phyloP scores from a whole-genome alignment of 352 stramenopile genomes.

The Pythium utonaiense region DNA sequence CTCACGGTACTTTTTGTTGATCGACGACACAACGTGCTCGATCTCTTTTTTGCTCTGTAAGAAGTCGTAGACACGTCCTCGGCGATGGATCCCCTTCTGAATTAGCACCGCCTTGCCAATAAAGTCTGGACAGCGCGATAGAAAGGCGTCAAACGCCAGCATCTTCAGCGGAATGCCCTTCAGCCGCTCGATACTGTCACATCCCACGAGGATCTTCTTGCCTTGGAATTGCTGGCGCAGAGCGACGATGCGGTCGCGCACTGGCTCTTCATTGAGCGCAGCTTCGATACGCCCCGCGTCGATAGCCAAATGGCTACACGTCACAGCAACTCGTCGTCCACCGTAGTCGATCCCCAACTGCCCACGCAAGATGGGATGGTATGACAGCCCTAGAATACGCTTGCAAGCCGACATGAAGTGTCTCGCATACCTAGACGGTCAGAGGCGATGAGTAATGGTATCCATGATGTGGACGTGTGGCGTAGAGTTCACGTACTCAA shows the following conservation, averaged over 20 bases:
- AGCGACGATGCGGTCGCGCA: constrained; percentile 48
- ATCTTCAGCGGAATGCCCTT: constrained; percentile 97
- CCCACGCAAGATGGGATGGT: constrained; percentile 89
- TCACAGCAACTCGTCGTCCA: constrained; percentile 92
- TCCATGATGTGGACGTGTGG: too few species aligned
- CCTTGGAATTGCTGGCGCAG: constrained; percentile 60
- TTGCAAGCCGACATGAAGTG: constrained; percentile 91
- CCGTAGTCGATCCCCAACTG: constrained; percentile 94
- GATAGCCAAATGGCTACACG: constrained; percentile 92
- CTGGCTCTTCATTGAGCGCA: constrained; percentile 35
- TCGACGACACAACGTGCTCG: constrained; percentile 79
- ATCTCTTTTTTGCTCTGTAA: constrained; percentile 94
- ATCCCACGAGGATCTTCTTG: constrained; percentile 90
- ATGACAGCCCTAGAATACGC: constrained; percentile 92
- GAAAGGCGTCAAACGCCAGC: constrained; percentile 92
- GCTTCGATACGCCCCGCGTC: constrained; percentile 52
- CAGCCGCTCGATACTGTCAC: constrained; percentile 93
- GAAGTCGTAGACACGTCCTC: constrained; percentile 92
- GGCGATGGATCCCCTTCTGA: constrained; percentile 72
- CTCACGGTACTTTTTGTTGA: constrained; percentile 89
- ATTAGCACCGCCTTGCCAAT: constrained; percentile 79
- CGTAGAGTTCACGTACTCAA: constrained; percentile 65
- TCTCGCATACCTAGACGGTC: constrained; percentile 42
- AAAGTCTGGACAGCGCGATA: constrained; percentile 84
- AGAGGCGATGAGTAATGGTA: background rate